Conservation (phyloP, 192 early-diverging fungal genomes). For the Gonapodya prolifera region DNA sequence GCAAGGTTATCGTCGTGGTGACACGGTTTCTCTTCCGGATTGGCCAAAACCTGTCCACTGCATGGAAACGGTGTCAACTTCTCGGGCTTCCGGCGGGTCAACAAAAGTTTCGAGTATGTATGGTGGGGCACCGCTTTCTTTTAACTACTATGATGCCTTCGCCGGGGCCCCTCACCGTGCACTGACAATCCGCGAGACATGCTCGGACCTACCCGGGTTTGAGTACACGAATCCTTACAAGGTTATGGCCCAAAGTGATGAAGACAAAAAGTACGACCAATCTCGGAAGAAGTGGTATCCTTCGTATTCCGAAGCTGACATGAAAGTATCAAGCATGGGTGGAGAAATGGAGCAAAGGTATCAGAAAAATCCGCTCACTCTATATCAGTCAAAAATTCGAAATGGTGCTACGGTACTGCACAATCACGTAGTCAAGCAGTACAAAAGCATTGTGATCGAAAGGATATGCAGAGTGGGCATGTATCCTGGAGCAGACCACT, state of each 20-base stretch:
- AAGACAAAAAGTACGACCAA: conserved; percentile 15
- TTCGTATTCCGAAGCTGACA: not conserved
- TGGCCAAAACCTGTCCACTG: conserved; percentile 43
- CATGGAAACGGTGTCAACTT: conserved; percentile 13
- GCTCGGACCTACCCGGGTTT: conserved; percentile 55
- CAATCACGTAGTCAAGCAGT: conserved; percentile 35
- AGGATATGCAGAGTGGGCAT: conserved; percentile 33
- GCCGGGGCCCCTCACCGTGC: conserved; percentile 33
- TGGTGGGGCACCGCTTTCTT: not conserved
- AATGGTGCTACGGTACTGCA: conserved; percentile 16
- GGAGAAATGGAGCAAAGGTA: conserved; percentile 29
- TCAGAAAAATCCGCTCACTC: conserved; percentile 23
- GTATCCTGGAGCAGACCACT: conserved; percentile 37
- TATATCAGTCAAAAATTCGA: conserved; percentile 35
- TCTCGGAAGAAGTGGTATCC: conserved; percentile 1
- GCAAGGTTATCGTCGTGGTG: conserved; percentile 42
- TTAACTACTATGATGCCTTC: not conserved
- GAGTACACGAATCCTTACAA: conserved; percentile 44
- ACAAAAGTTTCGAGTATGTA: not conserved
- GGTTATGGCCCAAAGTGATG: conserved; percentile 22
- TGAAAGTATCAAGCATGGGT: conserved; percentile 16
- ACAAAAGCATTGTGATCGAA: conserved; percentile 33
- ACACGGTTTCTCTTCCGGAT: conserved; percentile 24
- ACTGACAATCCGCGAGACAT: conserved; percentile 48
- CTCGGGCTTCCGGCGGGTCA: not conserved